Conservation (phyloP, 441 rosid species). For the Gossypium davidsonii region DNA sequence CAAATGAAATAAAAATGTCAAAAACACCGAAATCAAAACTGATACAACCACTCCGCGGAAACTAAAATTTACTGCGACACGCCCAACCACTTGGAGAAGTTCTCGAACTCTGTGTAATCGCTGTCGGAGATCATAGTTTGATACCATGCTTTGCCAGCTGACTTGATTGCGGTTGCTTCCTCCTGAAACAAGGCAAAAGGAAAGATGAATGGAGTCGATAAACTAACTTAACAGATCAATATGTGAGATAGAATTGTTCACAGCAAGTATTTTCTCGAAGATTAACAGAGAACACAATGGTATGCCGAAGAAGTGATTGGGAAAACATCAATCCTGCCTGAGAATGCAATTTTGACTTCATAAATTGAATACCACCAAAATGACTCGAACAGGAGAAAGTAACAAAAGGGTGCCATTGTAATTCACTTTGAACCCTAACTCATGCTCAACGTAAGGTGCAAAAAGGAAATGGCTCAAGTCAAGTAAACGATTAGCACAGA, state of each 20-base stretch:
- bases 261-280: neutral
- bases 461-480: neutral
- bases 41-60: neutral
- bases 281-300: neutral
- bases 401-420: neutral
- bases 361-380: neutral
- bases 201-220: neutral
- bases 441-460: neutral
- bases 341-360: neutral
- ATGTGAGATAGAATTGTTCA: too few species aligned
- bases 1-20: neutral
- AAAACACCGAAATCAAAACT: neutral
- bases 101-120: conserved; percentile 56
- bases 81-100: conserved; percentile 88
- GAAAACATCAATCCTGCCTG: neutral
- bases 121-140: neutral
- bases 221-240: neutral
- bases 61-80: conserved; percentile 54
- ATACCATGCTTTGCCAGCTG: conserved; percentile 2
- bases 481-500: neutral
- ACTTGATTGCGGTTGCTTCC: neutral
- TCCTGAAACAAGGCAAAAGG: neutral
- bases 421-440: neutral
- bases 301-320: neutral
- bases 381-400: neutral